These are phyloP conservation scores for Cryphonectria japonica DNA, from an alignment of 2,329 filamentous ascomycete species.

Conservation along the genomic window DNA sequence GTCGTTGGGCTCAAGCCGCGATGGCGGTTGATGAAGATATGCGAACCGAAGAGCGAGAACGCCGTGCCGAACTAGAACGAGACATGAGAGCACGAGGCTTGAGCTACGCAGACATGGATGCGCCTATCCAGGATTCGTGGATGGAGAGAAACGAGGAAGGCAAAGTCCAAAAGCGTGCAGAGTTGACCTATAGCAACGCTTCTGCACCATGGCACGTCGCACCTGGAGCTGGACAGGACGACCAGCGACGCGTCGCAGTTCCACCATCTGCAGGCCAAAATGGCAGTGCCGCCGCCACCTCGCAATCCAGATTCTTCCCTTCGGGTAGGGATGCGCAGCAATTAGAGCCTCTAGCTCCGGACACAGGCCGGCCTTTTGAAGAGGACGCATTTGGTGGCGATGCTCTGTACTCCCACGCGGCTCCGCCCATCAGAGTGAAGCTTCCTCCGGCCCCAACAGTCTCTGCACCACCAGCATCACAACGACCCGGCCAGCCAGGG, in stretches of 20 bases:
- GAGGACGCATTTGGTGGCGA: constrained; percentile 72
- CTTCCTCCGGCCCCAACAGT: constrained; percentile 65
- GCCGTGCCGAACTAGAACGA: constrained; percentile 47
- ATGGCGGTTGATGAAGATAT: constrained; percentile 49
- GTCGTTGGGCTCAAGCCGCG: constrained; percentile 34
- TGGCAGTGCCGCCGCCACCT: constrained; percentile 13
- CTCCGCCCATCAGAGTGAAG: constrained; percentile 75
- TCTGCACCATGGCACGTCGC: constrained; percentile 16
- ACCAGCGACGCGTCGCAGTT: constrained; percentile 12
- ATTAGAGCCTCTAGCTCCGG: constrained; percentile 33
- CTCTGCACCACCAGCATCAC: constrained; percentile 41
- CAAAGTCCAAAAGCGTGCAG: constrained; percentile 37
- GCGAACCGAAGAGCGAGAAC: constrained; percentile 43
- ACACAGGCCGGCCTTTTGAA: constrained; percentile 62
- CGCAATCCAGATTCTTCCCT: constrained; percentile 64
- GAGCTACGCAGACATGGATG: constrained; percentile 49
- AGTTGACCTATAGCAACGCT: constrained; percentile 34
- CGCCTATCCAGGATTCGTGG: constrained; percentile 59
- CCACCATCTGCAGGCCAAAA: constrained; percentile 11
- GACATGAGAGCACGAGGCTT: constrained; percentile 50
- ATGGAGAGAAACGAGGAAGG: constrained; percentile 46
- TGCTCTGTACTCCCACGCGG: constrained; percentile 66
- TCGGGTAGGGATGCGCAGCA: constrained; percentile 37
- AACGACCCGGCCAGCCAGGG: constrained; percentile 35
- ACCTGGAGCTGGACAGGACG: constrained; percentile 15